phyloP scores from a whole-genome alignment of 2,329 filamentous ascomycete genomes.

The Apiospora sp. region DNA sequence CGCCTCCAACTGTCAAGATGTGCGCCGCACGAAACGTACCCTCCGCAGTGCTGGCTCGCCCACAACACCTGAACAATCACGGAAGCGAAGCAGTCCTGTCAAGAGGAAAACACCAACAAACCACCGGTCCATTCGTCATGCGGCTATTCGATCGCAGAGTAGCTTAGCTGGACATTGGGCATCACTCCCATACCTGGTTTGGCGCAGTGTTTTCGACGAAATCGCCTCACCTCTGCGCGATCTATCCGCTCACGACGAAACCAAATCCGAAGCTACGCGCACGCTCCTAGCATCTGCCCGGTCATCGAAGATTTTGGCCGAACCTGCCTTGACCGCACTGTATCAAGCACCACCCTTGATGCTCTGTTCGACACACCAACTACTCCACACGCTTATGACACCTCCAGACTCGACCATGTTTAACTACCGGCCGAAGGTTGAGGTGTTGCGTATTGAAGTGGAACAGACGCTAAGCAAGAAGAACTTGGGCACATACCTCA shows the following conservation, averaged over 20 bases:
- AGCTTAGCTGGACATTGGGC: conserved; percentile 27
- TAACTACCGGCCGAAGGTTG: conserved; percentile 77
- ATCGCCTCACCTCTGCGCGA: conserved; percentile 67
- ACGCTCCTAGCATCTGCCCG: conserved; percentile 68
- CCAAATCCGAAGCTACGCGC: conserved; percentile 48
- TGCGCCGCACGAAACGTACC: conserved; percentile 22
- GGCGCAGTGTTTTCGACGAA: conserved; percentile 64
- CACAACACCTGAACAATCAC: conserved; percentile 8
- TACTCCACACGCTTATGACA: conserved; percentile 44
- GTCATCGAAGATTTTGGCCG: conserved; percentile 70
- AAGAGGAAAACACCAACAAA: background rate
- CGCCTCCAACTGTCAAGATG: background rate
- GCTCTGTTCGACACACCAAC: conserved; percentile 48
- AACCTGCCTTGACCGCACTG: conserved; percentile 76
- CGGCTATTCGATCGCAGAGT: background rate
- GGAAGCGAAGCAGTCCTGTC: background rate
- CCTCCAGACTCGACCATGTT: conserved; percentile 57
- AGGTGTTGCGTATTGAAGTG: conserved; percentile 74
- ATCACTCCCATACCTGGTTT: conserved; percentile 27
- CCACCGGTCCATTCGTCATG: background rate
- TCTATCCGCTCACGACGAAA: conserved; percentile 48
- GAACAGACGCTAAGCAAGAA: conserved; percentile 45
- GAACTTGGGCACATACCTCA: conserved; percentile 45
- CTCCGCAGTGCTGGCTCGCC: conserved; percentile 10
- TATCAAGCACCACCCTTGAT: conserved; percentile 75